Percentiles rank a stretch among this genome's conserved stretches.
Evolutionary conservation across 1,139 yeast species (phyloP).

Genomic region (Yamadazyma jaroonii): DNA sequence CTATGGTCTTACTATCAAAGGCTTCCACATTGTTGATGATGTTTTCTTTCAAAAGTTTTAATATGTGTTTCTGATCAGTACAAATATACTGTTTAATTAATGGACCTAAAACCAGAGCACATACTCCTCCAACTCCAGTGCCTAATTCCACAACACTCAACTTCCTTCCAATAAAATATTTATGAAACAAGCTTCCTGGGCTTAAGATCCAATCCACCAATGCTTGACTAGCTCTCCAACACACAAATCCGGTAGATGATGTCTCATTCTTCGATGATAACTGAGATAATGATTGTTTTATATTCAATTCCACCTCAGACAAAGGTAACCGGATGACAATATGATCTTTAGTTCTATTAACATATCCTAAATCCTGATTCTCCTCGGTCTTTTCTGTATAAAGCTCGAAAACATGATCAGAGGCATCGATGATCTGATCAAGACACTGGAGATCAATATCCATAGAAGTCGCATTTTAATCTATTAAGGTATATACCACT

Average conservation of each 20-base stretch:
- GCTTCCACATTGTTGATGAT: constrained; percentile 32
- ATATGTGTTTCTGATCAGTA: constrained; percentile 59
- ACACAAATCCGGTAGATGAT: constrained; percentile 66
- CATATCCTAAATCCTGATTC: constrained; percentile 46
- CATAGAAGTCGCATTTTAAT: background rate
- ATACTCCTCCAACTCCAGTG: constrained; percentile 60
- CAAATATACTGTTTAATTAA: constrained; percentile 42
- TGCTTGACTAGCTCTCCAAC: constrained; percentile 56
- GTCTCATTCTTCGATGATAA: constrained; percentile 36
- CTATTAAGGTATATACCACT: background rate
- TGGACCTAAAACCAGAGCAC: constrained; percentile 46
- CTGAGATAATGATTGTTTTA: constrained; percentile 42
- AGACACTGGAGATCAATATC: background rate
- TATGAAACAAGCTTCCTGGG: constrained; percentile 23
- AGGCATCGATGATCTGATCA: background rate
- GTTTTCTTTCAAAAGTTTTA: constrained; percentile 51
- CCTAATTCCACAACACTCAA: constrained; percentile 57
- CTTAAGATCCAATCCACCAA: constrained; percentile 53
- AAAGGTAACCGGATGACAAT: constrained; percentile 33
- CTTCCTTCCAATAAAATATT: constrained; percentile 11
- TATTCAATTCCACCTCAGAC: constrained; percentile 26
- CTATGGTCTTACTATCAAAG: constrained; percentile 3
- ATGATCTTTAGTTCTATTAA: constrained; percentile 31
- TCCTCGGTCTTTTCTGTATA: constrained; percentile 35
- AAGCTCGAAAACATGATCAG: constrained; percentile 48